Percentiles rank a stretch among this genome's conserved stretches.
phyloP scores from a whole-genome alignment of 202 grass and related monocot genomes.

The Panicum virgatum region DNA sequence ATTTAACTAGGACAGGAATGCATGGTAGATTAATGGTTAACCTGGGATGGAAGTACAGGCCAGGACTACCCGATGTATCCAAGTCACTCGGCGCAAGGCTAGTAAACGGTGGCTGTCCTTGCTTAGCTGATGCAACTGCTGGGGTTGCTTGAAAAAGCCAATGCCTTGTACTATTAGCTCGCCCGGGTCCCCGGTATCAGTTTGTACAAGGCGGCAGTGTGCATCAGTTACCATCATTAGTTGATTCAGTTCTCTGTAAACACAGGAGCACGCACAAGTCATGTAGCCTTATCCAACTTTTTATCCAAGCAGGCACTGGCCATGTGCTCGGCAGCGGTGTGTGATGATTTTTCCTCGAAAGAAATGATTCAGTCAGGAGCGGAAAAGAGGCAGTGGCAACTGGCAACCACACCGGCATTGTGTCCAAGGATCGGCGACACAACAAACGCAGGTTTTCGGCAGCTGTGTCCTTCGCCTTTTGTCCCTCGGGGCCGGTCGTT shows the following conservation, averaged over 20 bases:
- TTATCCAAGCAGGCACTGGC: not conserved
- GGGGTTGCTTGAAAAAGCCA: not conserved
- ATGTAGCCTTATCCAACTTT: not conserved
- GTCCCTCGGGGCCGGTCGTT: not conserved
- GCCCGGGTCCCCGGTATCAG: no score
- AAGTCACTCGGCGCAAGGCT: no score
- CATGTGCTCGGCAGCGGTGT: constrained; percentile 7
- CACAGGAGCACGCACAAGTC: not conserved
- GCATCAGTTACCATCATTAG: not conserved
- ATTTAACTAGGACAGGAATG: not conserved
- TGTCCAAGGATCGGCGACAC: not conserved
- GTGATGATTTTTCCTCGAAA: not conserved
- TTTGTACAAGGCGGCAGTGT: no score
- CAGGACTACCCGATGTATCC: not conserved
- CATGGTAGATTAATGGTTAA: not conserved
- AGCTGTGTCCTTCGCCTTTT: not conserved
- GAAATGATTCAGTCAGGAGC: not conserved
- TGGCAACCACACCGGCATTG: not conserved
- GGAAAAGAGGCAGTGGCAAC: not conserved
- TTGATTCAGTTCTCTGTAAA: not conserved
- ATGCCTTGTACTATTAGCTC: not conserved
- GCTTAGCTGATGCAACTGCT: constrained; percentile 6
- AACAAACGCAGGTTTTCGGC: not conserved
- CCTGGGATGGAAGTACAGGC: constrained; percentile 13
- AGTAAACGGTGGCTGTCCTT: constrained; percentile 18